A percentile compares a stretch with the other conserved stretches of the same genome.
These are phyloP conservation scores for Cornus suecica DNA, from an alignment of 148 eudicot species.

Conservation along the genomic window DNA sequence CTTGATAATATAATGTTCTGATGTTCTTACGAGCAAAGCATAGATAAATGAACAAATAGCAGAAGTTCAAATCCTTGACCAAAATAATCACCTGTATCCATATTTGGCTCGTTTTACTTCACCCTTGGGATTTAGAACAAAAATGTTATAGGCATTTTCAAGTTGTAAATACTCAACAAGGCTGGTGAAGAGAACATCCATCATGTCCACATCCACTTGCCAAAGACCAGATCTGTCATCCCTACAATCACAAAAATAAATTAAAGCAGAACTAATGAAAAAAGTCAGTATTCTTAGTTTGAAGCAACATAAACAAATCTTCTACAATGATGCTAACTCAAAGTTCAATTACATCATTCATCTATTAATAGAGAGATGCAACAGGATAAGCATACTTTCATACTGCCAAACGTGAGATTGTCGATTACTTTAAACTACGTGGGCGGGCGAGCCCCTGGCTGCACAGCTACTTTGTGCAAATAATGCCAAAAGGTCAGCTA, in stretches of 20 bases:
- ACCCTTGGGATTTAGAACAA: slow-evolving; percentile 79
- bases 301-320: slow-evolving; percentile 8
- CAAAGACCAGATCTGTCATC: slow-evolving; percentile 46
- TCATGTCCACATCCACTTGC: slow-evolving; percentile 96
- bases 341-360: background rate
- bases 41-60: background rate
- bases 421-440: too few relatives aligned
- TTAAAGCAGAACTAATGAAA: slow-evolving; percentile 7
- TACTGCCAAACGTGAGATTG: too few relatives aligned
- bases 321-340: background rate
- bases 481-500: too few relatives aligned
- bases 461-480: too few relatives aligned
- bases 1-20: background rate
- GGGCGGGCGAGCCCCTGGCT: too few relatives aligned
- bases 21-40: slow-evolving; percentile 5
- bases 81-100: slow-evolving; percentile 76
- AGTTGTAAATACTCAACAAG: slow-evolving; percentile 77
- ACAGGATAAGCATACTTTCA: background rate
- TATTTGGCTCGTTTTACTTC: slow-evolving; percentile 54
- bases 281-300: background rate
- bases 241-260: slow-evolving; percentile 34
- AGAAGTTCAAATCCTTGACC: background rate
- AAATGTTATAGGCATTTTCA: slow-evolving; percentile 78
- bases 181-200: slow-evolving; percentile 76
- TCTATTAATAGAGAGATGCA: background rate